Evolutionary conservation across 805 yeast species (phyloP).

Genomic region (Babjeviella inositovora): DNA sequence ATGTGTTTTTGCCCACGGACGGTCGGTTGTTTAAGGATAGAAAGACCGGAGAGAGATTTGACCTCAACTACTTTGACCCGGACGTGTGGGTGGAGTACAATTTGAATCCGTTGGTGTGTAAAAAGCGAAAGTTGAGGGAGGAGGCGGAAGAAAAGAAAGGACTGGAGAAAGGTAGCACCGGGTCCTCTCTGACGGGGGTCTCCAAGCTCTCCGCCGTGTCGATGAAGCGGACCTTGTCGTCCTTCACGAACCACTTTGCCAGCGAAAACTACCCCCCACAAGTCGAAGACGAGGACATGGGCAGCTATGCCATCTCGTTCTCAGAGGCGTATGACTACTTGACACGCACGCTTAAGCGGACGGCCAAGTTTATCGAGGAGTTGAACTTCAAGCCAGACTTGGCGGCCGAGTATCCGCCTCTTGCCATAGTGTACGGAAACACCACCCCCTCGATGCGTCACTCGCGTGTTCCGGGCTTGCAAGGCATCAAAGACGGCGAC

Average conservation of each 20-base stretch:
- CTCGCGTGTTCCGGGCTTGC: constrained; percentile 41
- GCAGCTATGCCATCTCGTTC: constrained; percentile 15
- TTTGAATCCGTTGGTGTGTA: constrained; percentile 57
- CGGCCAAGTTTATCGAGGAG: constrained; percentile 40
- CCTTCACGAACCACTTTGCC: too few species aligned
- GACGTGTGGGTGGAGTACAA: constrained; percentile 67
- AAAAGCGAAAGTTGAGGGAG: constrained; percentile 12
- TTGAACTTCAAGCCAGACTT: constrained; percentile 35
- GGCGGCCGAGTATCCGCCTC: constrained; percentile 51
- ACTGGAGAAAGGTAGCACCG: not conserved
- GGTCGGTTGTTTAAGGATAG: constrained; percentile 62
- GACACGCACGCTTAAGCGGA: constrained; percentile 36
- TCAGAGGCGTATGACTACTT: constrained; percentile 55
- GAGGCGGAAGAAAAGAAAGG: constrained; percentile 1
- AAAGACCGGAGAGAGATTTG: constrained; percentile 37
- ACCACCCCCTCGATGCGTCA: constrained; percentile 78
- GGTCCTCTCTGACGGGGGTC: not conserved
- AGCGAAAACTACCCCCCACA: not conserved
- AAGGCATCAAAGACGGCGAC: constrained; percentile 55
- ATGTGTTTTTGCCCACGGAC: constrained; percentile 57
- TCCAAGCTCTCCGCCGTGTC: too few species aligned
- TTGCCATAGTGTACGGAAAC: constrained; percentile 71
- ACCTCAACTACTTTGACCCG: constrained; percentile 67
- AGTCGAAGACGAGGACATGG: constrained; percentile 3
- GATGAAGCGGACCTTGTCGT: too few species aligned